Base-by-base conservation (phyloP, 345 rosid genomes). In the Syzygium aromaticum region DNA sequence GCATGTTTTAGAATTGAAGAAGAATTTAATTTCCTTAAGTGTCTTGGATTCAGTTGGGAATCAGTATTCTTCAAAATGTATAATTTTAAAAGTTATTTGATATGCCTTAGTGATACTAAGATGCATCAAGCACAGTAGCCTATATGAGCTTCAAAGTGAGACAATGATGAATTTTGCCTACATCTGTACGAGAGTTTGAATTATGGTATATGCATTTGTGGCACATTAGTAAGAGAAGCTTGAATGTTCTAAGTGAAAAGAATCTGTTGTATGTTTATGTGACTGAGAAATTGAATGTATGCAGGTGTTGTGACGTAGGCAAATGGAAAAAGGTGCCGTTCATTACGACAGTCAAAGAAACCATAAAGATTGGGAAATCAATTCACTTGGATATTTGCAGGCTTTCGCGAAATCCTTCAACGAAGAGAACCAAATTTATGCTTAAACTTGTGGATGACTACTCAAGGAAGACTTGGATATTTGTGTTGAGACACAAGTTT, bases 91-190 rank as follows among this genome's bases (percentile, higher is more conserved):
- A 57, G 14, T 25, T 57, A 1, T 25, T 57, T 5, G 15, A 25
- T 6, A 10, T 57, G 28, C 28, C 28, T 5, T 11, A 0, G 64
- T 59, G 64, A 59, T 11, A 25, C 25, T 11, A 8, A 51, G 30
- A 57, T 4, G 28, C 11, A 25, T 57, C 6, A 25, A 59, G 64
- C 64, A 59, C 11, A 5, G 1, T 25, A 28, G 3, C 30, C 3
- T 59, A 0, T 11, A 59, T 5, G 5, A 59, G 3, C 1, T 59
- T 59, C 1, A 0, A 0, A 0, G 7, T 25, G 64, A 59, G 28
- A 59, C 1, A 2, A 25, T 25, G 30, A 59, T 0, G 0, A 59
- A 59, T 59, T 59, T 59, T 3, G 2, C 7, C 15, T 59, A 14
- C 30, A 59, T 52, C 4, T 52, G 16, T 52, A 52, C 16, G 16